Evolutionary conservation across 2,329 filamentous ascomycete species (phyloP).

Genomic region (Venturia asperata): DNA sequence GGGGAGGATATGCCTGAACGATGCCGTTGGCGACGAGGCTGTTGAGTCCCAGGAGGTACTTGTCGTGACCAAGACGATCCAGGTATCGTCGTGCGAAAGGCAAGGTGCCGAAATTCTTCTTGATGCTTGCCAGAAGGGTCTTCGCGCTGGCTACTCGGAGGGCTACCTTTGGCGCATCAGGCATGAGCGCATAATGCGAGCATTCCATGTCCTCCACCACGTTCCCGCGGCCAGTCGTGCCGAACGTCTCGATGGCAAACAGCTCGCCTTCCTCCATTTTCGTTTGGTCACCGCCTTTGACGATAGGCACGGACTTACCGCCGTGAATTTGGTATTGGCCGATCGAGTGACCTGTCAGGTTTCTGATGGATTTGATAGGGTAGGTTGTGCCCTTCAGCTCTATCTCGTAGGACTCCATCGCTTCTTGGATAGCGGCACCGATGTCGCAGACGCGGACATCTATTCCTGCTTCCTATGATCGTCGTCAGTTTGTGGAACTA

Average conservation of each 20-base stretch:
- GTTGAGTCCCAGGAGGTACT: slow-evolving; percentile 86
- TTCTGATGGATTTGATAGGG: slow-evolving; percentile 77
- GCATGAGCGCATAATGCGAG: slow-evolving; percentile 76
- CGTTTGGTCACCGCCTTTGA: slow-evolving; percentile 77
- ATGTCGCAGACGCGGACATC: slow-evolving; percentile 85
- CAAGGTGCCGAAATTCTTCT: slow-evolving; percentile 91
- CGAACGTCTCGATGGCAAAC: slow-evolving; percentile 94
- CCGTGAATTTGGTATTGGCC: slow-evolving; percentile 85
- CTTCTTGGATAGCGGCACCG: slow-evolving; percentile 75
- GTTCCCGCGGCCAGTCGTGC: slow-evolving; percentile 83
- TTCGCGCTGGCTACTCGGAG: slow-evolving; percentile 76
- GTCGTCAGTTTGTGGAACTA: not conserved
- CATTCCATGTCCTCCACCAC: slow-evolving; percentile 79
- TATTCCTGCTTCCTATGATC: slow-evolving; percentile 70
- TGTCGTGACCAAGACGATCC: slow-evolving; percentile 87
- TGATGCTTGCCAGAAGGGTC: slow-evolving; percentile 78
- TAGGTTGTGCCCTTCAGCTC: slow-evolving; percentile 72
- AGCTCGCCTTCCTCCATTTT: slow-evolving; percentile 98
- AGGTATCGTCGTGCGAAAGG: slow-evolving; percentile 88
- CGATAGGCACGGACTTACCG: slow-evolving; percentile 87
- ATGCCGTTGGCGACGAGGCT: slow-evolving; percentile 75
- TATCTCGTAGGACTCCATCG: slow-evolving; percentile 89
- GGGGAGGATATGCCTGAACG: slow-evolving; percentile 82
- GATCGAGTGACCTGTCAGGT: slow-evolving; percentile 86
- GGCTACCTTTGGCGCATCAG: slow-evolving; percentile 67